Base-by-base conservation (phyloP, 1,284 basidiomycete species). In the Crucibulum parvulum region DNA sequence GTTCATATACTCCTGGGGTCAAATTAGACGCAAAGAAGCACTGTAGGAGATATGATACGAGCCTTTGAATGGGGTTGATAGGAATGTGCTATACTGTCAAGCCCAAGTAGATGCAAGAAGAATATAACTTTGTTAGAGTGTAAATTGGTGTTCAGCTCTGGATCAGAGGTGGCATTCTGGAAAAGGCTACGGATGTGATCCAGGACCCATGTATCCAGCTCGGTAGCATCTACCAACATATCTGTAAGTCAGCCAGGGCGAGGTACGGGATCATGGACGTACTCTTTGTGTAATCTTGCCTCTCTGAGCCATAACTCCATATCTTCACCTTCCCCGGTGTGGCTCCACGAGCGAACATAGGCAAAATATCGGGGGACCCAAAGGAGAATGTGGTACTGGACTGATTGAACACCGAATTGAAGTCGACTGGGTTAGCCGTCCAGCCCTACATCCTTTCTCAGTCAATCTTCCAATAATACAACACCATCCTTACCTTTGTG, bases 371-470 rank as follows among this genome's bases (percentile, higher is more conserved):
- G 0, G 95, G 95, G 3, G 91, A 94, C 3, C 94, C 94, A 65
- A 95, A 96, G 0, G 92, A 90, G 69, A 88, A 96, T 0, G 93
- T 92, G 45, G 86, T 81, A 45, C 83, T 85, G 1, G 93, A 94
- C 70, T 90, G 91, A 67, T 96, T 96, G 72, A 96, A 91, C 3
- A 96, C 87, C 1, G 94, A 95, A 74, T 96, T 95, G 71, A 96
- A 96, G 61, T 93, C 87, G 37, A 92, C 88, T 35, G 94, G 95
- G 75, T 96, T 96, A 6, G 88, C 86, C 80, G 95, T 95, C 94
- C 93, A 95, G 56, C 93, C 94, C 90, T 92, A 62, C 45, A 55
- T 57, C 15, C 45, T 62, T 51, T 35, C 13, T 41, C 18, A 45
- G 24, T 43, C 15, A 41, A 47, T 55, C 11, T 54, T 24, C 18